Percentiles rank a stretch among this genome's conserved stretches.
Conservation (phyloP, 164 flowering plant genomes). For the Berberis vulgaris region DNA sequence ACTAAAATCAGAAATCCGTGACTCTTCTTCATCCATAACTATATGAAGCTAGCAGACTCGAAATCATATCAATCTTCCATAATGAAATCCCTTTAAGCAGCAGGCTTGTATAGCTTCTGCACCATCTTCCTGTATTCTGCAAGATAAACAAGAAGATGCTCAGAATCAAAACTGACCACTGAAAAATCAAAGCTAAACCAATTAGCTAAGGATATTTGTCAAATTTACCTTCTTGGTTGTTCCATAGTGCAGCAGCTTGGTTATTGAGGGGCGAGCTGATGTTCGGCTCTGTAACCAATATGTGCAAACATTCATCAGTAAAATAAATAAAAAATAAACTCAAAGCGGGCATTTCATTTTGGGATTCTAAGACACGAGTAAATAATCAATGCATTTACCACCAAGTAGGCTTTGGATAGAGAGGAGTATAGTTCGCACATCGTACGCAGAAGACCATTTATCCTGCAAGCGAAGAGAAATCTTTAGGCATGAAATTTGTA, state of each 20-base stretch:
- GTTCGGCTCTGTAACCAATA: constrained; percentile 60
- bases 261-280: constrained; percentile 78
- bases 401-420: constrained; percentile 91
- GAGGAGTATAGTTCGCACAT: constrained; percentile 74
- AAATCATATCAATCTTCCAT: too few species aligned
- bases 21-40: too few species aligned
- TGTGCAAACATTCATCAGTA: neutral
- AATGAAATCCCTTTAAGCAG: neutral
- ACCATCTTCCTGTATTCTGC: constrained; percentile 89
- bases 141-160: constrained; percentile 5
- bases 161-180: neutral
- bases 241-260: constrained; percentile 89
- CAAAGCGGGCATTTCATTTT: neutral
- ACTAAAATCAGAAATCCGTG: too few species aligned
- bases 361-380: neutral
- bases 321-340: neutral
- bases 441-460: constrained; percentile 98
- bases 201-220: neutral
- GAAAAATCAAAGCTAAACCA: neutral
- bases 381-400: constrained; percentile 16
- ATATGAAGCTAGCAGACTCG: too few species aligned
- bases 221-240: constrained; percentile 68
- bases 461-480: constrained; percentile 32
- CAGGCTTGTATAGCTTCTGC: constrained; percentile 61
- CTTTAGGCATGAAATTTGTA: neutral